Evolutionary conservation across 176 grass and related monocot genomes (phyloP).

Genomic region (Hordeum marinum): DNA sequence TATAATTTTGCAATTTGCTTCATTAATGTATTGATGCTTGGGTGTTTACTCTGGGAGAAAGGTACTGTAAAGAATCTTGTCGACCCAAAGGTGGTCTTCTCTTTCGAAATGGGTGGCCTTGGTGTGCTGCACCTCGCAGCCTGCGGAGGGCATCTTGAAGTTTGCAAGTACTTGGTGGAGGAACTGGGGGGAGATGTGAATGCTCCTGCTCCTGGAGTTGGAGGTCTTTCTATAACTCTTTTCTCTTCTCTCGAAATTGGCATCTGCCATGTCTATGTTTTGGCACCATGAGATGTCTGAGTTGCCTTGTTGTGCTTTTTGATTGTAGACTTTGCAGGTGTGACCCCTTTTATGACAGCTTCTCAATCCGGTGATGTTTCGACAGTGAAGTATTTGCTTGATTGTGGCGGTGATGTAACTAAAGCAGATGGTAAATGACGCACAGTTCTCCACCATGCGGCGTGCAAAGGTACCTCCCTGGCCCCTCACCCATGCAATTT

Average conservation of each 20-base stretch:
- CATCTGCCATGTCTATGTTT: neutral
- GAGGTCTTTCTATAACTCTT: neutral
- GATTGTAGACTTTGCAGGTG: neutral
- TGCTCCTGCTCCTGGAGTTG: neutral
- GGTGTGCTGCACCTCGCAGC: neutral
- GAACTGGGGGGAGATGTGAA: slow-evolving; percentile 24
- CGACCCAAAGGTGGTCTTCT: neutral
- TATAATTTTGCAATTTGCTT: neutral
- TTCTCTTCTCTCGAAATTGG: no score
- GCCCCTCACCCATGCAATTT: no score
- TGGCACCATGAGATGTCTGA: neutral
- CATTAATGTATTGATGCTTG: neutral
- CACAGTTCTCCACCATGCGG: slow-evolving; percentile 19
- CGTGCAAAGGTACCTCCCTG: no score
- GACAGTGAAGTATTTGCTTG: slow-evolving; percentile 23
- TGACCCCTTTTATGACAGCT: slow-evolving; percentile 4
- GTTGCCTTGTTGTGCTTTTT: neutral
- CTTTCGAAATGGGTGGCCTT: neutral
- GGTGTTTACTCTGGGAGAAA: neutral
- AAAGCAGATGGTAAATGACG: slow-evolving; percentile 1
- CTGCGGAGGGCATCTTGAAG: slow-evolving; percentile 5
- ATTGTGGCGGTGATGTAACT: slow-evolving; percentile 24
- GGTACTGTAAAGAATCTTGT: slow-evolving; percentile 4
- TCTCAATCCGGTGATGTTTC: slow-evolving; percentile 15
- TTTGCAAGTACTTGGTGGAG: slow-evolving; percentile 40